Base-by-base conservation (phyloP, 306 rosid genomes). In the Rubus idaeus region DNA sequence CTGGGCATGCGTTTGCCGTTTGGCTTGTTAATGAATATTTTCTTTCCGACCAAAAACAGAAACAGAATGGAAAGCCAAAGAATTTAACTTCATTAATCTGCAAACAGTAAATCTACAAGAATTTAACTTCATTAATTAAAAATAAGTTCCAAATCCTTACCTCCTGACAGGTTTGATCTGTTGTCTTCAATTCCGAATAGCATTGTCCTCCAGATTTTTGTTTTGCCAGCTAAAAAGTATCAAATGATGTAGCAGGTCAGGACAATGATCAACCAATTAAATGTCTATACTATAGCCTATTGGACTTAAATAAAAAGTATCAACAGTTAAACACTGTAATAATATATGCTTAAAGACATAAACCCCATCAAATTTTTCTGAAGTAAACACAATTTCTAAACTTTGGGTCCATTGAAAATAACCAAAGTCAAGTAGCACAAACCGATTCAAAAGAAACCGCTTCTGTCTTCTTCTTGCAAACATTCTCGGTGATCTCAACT, bases 161-260 rank as follows among this genome's bases (percentile, higher is more conserved):
- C 84, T 90, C 98, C 66, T 90, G 97, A 75, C 98, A 95, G 44
- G 97, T 88, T 81, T 95, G 90, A 84, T 92, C 95, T 56, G 90
- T 87, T 2, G 98, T 95, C 88, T 95, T 95, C 91, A 97, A 95
- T 85, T 95, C 90, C 17, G 98, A 95, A 81, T 95, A 87, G 86
- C 98, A 95, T 70, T 95, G 98, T 72, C 98, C 98, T 88, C 92
- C 98, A 51, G 97, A 83, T 67, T 84, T 90, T 87, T 95, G 97
- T 61, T 92, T 97, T 60, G 77, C 97, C 67, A 95, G 85, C 98
- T 95, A 89, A 78, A 62, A 71, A 77, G 23, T 72, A 68, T 80
- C 12, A 60, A 45, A 77, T 70, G 69, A 70, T 42, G 45, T 40
- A n/a, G n/a, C n/a, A 66, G 45, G 47, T 30, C 60, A 46, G 65